Evolutionary conservation across 179 eudicot species (phyloP).

Genomic region (Spinacia oleracea): DNA sequence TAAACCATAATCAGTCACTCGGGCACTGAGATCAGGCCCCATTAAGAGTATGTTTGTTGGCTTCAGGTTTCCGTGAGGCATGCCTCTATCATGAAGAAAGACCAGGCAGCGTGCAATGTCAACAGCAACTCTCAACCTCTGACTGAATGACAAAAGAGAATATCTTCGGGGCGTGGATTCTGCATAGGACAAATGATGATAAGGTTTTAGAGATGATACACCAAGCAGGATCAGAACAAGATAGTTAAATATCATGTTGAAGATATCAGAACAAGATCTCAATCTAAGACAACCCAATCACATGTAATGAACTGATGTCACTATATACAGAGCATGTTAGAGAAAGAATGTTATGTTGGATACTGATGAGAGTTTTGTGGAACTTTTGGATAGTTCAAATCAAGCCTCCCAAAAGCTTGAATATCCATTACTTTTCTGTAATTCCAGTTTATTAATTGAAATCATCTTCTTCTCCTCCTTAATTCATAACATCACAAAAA

Average conservation of each 20-base stretch:
- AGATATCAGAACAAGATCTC: neutral
- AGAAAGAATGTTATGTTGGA: too few relatives aligned
- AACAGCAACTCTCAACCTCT: conserved; percentile 67
- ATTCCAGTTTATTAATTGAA: too few relatives aligned
- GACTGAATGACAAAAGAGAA: conserved; percentile 65
- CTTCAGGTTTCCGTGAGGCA: conserved; percentile 88
- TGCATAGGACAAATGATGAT: conserved; percentile 33
- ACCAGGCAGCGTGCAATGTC: conserved; percentile 76
- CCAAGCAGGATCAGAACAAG: neutral
- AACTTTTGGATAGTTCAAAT: too few relatives aligned
- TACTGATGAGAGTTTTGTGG: too few relatives aligned
- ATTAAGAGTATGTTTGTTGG: conserved; percentile 72
- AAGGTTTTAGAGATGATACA: conserved; percentile 11
- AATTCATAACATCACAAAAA: too few relatives aligned
- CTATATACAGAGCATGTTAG: too few relatives aligned
- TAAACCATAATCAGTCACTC: conserved; percentile 64
- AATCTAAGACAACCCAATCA: neutral
- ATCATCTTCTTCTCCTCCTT: too few relatives aligned
- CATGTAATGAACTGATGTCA: too few relatives aligned
- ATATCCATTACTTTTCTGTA: too few relatives aligned
- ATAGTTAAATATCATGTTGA: neutral
- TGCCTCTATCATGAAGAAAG: conserved; percentile 74
- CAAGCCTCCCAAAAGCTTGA: too few relatives aligned
- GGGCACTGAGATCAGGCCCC: conserved; percentile 42
- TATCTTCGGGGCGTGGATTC: conserved; percentile 86